Evolutionary conservation across 352 stramenopile genomes (phyloP).

Genomic region (Elongisporangium anandrum): DNA sequence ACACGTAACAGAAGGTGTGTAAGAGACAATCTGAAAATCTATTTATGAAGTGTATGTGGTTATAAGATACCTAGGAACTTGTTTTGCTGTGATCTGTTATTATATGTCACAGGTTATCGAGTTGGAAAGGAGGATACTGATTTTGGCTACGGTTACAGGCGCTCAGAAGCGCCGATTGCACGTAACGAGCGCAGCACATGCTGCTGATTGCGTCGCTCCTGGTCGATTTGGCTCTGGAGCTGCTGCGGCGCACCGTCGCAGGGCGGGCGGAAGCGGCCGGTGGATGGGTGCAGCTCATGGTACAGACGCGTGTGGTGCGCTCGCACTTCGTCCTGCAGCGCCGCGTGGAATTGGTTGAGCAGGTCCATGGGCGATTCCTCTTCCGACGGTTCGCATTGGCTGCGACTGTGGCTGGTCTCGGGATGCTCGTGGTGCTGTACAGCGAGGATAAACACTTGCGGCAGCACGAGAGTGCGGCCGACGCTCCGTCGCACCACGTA

Average conservation of each 20-base stretch:
- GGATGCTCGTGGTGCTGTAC: slow-evolving; percentile 9
- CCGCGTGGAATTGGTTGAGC: slow-evolving; percentile 16
- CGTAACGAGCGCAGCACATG: slow-evolving; percentile 19
- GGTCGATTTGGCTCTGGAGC: slow-evolving; percentile 18
- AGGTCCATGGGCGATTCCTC: slow-evolving; percentile 1
- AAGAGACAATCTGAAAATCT: background rate
- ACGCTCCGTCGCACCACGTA: slow-evolving; percentile 23
- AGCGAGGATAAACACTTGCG: slow-evolving; percentile 33
- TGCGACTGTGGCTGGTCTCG: background rate
- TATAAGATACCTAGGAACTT: background rate
- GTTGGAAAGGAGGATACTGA: background rate
- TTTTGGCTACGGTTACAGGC: background rate
- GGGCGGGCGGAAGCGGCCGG: slow-evolving; percentile 18
- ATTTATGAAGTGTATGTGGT: background rate
- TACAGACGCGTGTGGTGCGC: slow-evolving; percentile 27
- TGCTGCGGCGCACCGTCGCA: slow-evolving; percentile 19
- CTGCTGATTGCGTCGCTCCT: slow-evolving; percentile 30
- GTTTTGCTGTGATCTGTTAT: no score
- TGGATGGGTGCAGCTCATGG: slow-evolving; percentile 27
- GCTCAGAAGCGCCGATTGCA: background rate
- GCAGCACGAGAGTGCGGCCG: slow-evolving; percentile 19
- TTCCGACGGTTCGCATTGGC: background rate
- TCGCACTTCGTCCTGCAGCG: slow-evolving; percentile 22
- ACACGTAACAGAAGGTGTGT: background rate
- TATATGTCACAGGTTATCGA: slow-evolving; percentile 1